A percentile compares a stretch with the other conserved stretches of the same genome.
These are phyloP conservation scores for Pulveroboletus sp. DNA, from an alignment of 768 basidiomycete species.

Conservation along the genomic window DNA sequence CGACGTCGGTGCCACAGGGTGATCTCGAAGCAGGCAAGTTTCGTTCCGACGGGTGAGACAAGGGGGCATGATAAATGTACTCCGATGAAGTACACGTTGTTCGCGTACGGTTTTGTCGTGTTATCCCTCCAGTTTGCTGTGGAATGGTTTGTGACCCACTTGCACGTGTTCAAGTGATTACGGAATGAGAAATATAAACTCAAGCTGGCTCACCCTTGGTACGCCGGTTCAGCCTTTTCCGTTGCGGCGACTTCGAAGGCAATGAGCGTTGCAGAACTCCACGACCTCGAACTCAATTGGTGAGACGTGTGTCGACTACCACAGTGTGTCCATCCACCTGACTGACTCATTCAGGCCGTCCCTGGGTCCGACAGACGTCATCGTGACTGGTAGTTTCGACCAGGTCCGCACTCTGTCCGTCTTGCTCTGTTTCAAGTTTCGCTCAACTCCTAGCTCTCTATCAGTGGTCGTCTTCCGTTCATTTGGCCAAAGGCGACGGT, in stretches of 20 bases:
- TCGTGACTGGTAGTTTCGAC: conserved; percentile 78
- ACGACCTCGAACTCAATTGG: conserved; percentile 55
- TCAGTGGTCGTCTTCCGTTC: conserved; percentile 62
- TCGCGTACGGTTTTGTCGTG: conserved; percentile 4
- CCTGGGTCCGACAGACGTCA: conserved; percentile 49
- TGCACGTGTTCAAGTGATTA: conserved; percentile 24
- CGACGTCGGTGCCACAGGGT: conserved; percentile 12
- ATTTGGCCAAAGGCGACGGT: conserved; percentile 46
- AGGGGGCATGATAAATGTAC: too few species aligned
- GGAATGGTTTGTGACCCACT: background rate
- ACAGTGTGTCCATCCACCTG: conserved; percentile 2
- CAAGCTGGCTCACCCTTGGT: background rate
- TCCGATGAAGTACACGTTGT: conserved; percentile 14
- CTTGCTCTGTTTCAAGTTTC: background rate
- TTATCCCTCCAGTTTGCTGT: background rate
- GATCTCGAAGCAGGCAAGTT: conserved; percentile 9
- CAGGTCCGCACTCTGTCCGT: conserved; percentile 43
- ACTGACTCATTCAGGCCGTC: conserved; percentile 49
- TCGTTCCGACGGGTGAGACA: too few species aligned
- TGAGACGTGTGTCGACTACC: conserved; percentile 26
- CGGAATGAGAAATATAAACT: conserved; percentile 25
- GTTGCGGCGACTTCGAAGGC: conserved; percentile 19
- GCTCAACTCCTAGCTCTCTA: conserved; percentile 3
- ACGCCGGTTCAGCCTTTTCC: conserved; percentile 14
- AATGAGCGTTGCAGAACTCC: conserved; percentile 38